A percentile compares a stretch with the other conserved stretches of the same genome.
Evolutionary conservation across 2,329 filamentous ascomycete genomes (phyloP).

Genomic region (Diaporthe amygdali): DNA sequence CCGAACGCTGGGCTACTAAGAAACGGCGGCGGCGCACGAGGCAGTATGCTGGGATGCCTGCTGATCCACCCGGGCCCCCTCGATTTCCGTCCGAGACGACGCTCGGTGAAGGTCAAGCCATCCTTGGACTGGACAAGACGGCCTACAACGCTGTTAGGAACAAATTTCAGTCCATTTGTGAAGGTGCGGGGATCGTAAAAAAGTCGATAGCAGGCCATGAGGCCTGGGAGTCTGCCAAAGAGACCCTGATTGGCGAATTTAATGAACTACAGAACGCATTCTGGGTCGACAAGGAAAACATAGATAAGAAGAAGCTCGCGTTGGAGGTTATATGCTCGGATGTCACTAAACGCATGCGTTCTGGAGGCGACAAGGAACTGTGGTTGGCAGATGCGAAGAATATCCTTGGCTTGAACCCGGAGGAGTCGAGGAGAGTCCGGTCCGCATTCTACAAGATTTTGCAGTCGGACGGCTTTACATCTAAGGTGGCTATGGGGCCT

Average conservation of each 20-base stretch:
- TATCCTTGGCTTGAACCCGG: conserved; percentile 48
- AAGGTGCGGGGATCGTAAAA: conserved; percentile 70
- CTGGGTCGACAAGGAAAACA: conserved; percentile 58
- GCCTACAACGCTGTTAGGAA: conserved; percentile 70
- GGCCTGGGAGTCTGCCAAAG: conserved; percentile 75
- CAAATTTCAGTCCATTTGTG: conserved; percentile 73
- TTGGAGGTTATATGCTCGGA: conserved; percentile 82
- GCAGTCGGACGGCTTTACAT: conserved; percentile 69
- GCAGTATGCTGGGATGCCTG: conserved; percentile 70
- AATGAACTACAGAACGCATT: conserved; percentile 68
- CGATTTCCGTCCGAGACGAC: conserved; percentile 85
- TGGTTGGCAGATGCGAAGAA: conserved; percentile 78
- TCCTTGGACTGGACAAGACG: conserved; percentile 66
- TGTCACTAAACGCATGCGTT: conserved; percentile 79
- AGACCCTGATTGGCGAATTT: conserved; percentile 67
- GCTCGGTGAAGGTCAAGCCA: conserved; percentile 76
- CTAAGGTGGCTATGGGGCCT: conserved; percentile 74
- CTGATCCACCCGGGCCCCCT: conserved; percentile 70
- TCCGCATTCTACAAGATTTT: conserved; percentile 71
- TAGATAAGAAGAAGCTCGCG: conserved; percentile 69
- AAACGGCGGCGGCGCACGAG: conserved; percentile 73
- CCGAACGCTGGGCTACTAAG: conserved; percentile 64
- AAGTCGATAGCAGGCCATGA: conserved; percentile 78
- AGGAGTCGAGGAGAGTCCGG: conserved; percentile 63
- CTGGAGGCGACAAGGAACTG: conserved; percentile 65